Conservation (phyloP, 208 protist genomes). For the Wallacemonas sp. region DNA sequence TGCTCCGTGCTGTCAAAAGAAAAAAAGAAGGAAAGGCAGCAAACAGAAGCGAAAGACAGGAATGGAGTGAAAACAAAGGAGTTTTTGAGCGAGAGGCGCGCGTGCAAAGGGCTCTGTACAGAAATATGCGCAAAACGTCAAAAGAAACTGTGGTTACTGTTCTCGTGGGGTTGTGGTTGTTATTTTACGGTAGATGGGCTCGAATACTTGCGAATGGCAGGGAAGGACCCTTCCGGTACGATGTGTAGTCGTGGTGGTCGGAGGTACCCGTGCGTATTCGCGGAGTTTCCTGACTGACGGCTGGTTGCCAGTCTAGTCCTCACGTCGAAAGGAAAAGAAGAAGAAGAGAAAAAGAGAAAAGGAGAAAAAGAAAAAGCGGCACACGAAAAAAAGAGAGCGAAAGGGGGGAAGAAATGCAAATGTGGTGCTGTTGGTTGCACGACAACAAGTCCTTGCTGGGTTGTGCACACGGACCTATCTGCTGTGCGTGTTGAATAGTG, state of each 20-base stretch:
- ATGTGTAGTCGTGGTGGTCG: too few species aligned
- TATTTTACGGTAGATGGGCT: too few species aligned
- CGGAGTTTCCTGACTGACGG: too few species aligned
- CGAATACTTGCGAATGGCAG: too few species aligned
- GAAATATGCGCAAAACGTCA: too few species aligned
- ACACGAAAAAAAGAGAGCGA: neutral
- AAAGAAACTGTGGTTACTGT: neutral
- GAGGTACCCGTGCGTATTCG: too few species aligned
- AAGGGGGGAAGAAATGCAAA: neutral
- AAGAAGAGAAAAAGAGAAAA: constrained; percentile 6
- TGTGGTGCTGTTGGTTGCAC: too few species aligned
- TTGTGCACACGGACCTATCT: neutral
- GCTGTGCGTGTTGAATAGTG: too few species aligned
- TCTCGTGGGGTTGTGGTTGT: neutral
- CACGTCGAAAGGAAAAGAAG: neutral
- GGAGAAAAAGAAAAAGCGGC: neutral
- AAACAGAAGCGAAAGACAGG: neutral
- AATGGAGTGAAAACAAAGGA: neutral
- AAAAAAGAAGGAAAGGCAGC: neutral
- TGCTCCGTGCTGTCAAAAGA: neutral
- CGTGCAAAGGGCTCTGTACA: neutral
- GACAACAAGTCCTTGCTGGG: too few species aligned
- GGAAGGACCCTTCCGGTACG: too few species aligned
- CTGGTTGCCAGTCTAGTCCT: too few species aligned
- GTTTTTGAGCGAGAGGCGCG: neutral